phyloP scores from a whole-genome alignment of 805 yeast genomes.

The Sugiyamaella lignohabitans region DNA sequence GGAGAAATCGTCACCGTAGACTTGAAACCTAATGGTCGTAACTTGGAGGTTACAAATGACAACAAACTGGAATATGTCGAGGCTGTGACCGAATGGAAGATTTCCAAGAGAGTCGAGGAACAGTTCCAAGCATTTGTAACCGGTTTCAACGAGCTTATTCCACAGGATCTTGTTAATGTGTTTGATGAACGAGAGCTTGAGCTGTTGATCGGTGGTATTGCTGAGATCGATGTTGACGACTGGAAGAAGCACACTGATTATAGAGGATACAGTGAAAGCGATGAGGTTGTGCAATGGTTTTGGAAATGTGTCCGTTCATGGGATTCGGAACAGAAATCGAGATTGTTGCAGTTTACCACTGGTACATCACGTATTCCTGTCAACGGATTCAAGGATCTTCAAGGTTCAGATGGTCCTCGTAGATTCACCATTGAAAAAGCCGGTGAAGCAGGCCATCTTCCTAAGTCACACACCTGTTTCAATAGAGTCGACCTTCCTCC shows the following conservation, averaged over 20 bases:
- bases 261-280: conserved; percentile 94
- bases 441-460: conserved; percentile 85
- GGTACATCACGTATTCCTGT: conserved; percentile 99
- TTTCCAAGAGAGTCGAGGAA: conserved; percentile 84
- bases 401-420: conserved; percentile 99
- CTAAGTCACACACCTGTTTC: conserved; percentile 97
- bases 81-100: conserved; percentile 92
- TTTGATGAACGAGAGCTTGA: conserved; percentile 98
- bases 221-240: conserved; percentile 96
- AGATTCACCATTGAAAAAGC: conserved; percentile 98
- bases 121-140: conserved; percentile 95
- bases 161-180: conserved; percentile 92
- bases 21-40: conserved; percentile 79
- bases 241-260: conserved; percentile 99
- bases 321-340: conserved; percentile 95
- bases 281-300: conserved; percentile 97
- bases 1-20: conserved; percentile 89
- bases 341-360: conserved; percentile 93
- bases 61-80: conserved; percentile 95
- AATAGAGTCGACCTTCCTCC: conserved; percentile 98
- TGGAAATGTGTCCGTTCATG: conserved; percentile 90
- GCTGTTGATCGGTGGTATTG: conserved; percentile 93
- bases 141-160: conserved; percentile 95
- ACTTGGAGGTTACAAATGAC: conserved; percentile 89
- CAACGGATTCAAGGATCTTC: conserved; percentile 96